Conservation (phyloP, 169 alveolate species). For the Cryptosporidium tyzzeri region DNA sequence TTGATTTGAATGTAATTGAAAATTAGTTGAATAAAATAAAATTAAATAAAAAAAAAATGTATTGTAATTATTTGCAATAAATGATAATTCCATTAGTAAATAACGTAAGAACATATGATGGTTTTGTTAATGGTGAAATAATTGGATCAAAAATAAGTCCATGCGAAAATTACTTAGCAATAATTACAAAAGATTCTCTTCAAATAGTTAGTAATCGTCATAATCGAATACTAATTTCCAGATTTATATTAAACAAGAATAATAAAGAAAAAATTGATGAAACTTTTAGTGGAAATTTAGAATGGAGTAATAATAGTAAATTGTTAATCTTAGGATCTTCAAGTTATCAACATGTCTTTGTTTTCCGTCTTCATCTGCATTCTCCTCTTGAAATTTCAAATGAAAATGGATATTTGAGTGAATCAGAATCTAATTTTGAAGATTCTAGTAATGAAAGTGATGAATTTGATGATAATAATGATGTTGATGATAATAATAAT, state of each 20-base stretch:
- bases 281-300: neutral
- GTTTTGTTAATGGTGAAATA: conserved; percentile 11
- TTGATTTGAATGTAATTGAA: neutral
- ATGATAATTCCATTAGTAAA: conserved; percentile 40
- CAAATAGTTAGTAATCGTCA: conserved; percentile 69
- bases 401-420: conserved; percentile 12
- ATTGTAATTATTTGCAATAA: neutral
- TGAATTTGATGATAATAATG: neutral
- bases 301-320: conserved; percentile 62
- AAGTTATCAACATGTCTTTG: conserved; percentile 25
- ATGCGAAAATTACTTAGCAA: conserved; percentile 54
- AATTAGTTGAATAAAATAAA: neutral
- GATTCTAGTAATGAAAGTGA: neutral
- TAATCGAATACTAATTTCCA: conserved; percentile 30
- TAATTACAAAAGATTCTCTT: conserved; percentile 19
- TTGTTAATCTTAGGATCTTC: conserved; percentile 28
- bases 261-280: neutral
- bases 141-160: conserved; percentile 60
- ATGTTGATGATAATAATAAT: neutral
- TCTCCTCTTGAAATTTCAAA: conserved; percentile 35
- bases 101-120: conserved; percentile 26
- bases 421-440: neutral
- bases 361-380: conserved; percentile 14
- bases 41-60: neutral
- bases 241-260: neutral